phyloP scores from a whole-genome alignment of 2,329 filamentous ascomycete genomes.

The Drechslerella stenobrocha region DNA sequence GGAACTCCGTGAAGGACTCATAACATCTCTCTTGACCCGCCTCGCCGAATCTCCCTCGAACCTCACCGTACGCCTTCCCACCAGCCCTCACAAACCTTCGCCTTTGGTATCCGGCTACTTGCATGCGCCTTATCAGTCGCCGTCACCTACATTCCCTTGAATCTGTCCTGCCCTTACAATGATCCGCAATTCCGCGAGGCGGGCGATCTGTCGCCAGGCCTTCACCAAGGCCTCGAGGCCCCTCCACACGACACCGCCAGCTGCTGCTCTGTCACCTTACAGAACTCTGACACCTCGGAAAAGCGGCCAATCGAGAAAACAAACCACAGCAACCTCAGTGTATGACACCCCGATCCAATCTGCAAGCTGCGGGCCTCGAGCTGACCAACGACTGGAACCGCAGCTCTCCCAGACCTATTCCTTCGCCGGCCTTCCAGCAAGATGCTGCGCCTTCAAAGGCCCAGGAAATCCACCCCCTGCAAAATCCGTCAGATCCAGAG shows the following conservation, averaged over 20 bases:
- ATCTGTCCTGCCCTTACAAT: conserved; percentile 9
- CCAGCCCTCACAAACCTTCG: neutral
- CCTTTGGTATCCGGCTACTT: neutral
- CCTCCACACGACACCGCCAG: conserved; percentile 57
- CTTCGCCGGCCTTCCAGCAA: conserved; percentile 58
- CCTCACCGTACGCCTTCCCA: neutral
- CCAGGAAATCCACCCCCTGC: conserved; percentile 70
- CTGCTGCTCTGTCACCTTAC: conserved; percentile 59
- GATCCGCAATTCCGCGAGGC: conserved; percentile 47
- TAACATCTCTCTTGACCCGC: conserved; percentile 14
- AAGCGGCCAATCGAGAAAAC: conserved; percentile 54
- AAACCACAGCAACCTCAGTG: conserved; percentile 58
- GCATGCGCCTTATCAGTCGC: conserved; percentile 16
- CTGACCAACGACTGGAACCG: conserved; percentile 53
- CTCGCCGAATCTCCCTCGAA: neutral
- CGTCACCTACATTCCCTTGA: conserved; percentile 12
- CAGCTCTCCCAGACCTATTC: conserved; percentile 55
- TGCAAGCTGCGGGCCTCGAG: conserved; percentile 1
- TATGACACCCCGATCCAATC: conserved; percentile 57
- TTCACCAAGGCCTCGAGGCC: conserved; percentile 48
- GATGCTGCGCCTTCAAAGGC: conserved; percentile 57
- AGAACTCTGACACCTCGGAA: conserved; percentile 52
- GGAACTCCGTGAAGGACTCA: conserved; percentile 33
- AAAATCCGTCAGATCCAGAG: conserved; percentile 64
- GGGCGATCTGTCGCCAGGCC: conserved; percentile 43